Evolutionary conservation across 2,329 filamentous ascomycete species (phyloP).

Genomic region (Cladosporium sp.): DNA sequence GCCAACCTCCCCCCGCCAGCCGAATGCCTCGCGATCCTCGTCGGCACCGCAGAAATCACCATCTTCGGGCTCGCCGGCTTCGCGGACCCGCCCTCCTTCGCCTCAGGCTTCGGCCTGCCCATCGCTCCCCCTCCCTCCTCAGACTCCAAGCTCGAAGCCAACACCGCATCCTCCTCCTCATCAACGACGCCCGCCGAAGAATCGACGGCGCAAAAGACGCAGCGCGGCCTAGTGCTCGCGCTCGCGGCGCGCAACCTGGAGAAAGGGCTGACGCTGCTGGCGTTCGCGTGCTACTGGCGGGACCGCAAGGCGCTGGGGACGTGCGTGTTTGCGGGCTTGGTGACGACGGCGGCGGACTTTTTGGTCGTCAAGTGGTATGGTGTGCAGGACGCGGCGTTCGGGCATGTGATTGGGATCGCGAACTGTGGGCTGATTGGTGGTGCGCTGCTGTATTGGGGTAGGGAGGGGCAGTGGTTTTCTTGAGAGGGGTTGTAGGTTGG

Average conservation of each 20-base stretch:
- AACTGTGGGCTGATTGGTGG: conserved; percentile 25
- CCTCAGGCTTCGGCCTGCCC: conserved; percentile 30
- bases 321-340: conserved; percentile 19
- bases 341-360: conserved; percentile 27
- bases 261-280: conserved; percentile 26
- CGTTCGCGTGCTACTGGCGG: conserved; percentile 26
- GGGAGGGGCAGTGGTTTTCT: conserved; percentile 18
- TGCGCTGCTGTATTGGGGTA: conserved; percentile 25
- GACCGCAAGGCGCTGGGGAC: conserved; percentile 27
- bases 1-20: conserved; percentile 28
- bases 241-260: conserved; percentile 28
- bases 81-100: conserved; percentile 28
- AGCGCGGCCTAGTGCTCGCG: conserved; percentile 23
- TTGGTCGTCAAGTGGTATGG: conserved; percentile 27
- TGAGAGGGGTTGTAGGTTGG: not conserved
- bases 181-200: not conserved
- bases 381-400: conserved; percentile 20
- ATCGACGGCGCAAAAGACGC: conserved; percentile 13
- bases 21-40: conserved; percentile 31
- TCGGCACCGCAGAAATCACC: conserved; percentile 28
- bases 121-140: conserved; percentile 12
- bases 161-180: not conserved
- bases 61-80: conserved; percentile 31
- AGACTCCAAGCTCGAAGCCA: conserved; percentile 1
- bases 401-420: conserved; percentile 26